A percentile compares a stretch with the other conserved stretches of the same genome.
Evolutionary conservation across 164 flowering plant species (phyloP).

Genomic region (Vitis rotundifolia): DNA sequence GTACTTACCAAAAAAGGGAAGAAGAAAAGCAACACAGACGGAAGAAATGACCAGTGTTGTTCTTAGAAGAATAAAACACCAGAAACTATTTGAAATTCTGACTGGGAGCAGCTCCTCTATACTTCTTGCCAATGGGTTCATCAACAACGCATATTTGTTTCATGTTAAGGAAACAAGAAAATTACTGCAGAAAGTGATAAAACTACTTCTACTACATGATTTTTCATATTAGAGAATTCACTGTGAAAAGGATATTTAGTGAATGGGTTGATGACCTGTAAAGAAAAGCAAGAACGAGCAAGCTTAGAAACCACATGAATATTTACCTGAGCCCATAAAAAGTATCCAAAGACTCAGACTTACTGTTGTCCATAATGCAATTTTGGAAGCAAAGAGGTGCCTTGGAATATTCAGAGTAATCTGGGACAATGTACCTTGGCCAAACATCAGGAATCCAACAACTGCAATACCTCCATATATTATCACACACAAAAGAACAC

Average conservation of each 20-base stretch:
- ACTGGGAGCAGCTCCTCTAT: conserved; percentile 79
- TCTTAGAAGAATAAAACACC: conserved; percentile 62
- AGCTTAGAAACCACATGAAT: conserved; percentile 3
- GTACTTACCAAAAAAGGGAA: conserved; percentile 83
- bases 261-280: conserved; percentile 88
- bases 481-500: conserved; percentile 61
- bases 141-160: conserved; percentile 64
- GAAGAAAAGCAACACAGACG: conserved; percentile 65
- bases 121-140: conserved; percentile 84
- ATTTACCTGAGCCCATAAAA: no score
- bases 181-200: background rate
- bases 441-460: conserved; percentile 87
- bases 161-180: conserved; percentile 49
- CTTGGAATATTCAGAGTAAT: conserved; percentile 85
- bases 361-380: conserved; percentile 93
- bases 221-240: background rate
- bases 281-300: background rate
- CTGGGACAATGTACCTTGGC: conserved; percentile 73
- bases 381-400: conserved; percentile 51
- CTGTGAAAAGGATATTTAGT: conserved; percentile 82
- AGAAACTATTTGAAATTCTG: conserved; percentile 32
- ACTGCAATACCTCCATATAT: conserved; percentile 77
- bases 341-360: conserved; percentile 24
- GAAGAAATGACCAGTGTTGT: conserved; percentile 74
- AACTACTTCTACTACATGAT: background rate